phyloP scores from a whole-genome alignment of 2,329 filamentous ascomycete genomes.

The Talaromyces sp. region DNA sequence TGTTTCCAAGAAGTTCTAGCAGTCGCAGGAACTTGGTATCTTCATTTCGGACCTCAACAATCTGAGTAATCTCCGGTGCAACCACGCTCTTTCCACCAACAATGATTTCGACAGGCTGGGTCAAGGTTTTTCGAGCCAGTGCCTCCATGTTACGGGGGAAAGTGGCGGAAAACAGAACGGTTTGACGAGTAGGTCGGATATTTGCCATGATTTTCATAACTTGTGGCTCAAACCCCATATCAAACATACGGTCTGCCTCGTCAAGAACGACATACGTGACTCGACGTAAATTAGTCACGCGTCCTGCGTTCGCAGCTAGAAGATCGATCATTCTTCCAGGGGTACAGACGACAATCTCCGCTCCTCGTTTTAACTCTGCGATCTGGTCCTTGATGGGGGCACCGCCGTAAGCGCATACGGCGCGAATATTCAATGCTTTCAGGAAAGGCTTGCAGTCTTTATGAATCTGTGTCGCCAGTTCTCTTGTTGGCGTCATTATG shows the following conservation, averaged over 20 bases:
- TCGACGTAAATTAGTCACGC: conserved; percentile 82
- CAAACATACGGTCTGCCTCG: conserved; percentile 98
- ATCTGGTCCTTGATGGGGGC: conserved; percentile 97
- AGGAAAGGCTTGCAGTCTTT: conserved; percentile 92
- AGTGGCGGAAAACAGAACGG: conserved; percentile 92
- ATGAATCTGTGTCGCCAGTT: conserved; percentile 90
- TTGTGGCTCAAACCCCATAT: conserved; percentile 98
- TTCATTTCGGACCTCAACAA: conserved; percentile 82
- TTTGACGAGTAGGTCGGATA: conserved; percentile 87
- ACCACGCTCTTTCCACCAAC: conserved; percentile 78
- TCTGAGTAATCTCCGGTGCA: conserved; percentile 73
- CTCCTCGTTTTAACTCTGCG: conserved; percentile 88
- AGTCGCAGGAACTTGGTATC: conserved; percentile 78
- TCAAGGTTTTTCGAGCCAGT: conserved; percentile 80
- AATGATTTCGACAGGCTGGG: conserved; percentile 81
- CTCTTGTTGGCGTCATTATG: conserved; percentile 90
- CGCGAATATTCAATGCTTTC: conserved; percentile 76
- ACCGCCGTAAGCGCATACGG: conserved; percentile 90
- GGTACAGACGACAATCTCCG: conserved; percentile 92
- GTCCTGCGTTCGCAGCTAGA: conserved; percentile 85
- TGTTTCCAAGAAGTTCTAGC: conserved; percentile 78
- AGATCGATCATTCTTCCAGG: conserved; percentile 95
- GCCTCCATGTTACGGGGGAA: conserved; percentile 92
- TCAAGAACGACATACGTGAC: conserved; percentile 94
- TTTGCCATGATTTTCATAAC: conserved; percentile 95